Conservation (phyloP, 2,329 filamentous ascomycete genomes). For the Epichloe uncinata region DNA sequence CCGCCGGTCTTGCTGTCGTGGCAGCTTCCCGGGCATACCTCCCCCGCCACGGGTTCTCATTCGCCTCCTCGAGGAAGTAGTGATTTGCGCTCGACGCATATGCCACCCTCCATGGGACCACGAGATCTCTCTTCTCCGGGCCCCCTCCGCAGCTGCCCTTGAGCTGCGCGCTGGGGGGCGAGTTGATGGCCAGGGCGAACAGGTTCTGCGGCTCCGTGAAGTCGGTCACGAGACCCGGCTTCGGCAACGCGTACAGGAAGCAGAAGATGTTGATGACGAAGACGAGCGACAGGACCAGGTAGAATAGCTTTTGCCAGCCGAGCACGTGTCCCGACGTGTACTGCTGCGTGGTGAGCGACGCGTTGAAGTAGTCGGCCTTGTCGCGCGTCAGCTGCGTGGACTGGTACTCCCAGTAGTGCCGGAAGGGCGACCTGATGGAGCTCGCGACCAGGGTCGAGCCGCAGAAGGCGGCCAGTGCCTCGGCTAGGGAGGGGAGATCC, state of each 20-base stretch:
- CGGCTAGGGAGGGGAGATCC: slow-evolving; percentile 52
- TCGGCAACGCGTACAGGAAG: slow-evolving; percentile 43
- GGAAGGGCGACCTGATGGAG: slow-evolving; percentile 45
- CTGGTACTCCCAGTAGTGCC: slow-evolving; percentile 35
- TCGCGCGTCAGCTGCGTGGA: slow-evolving; percentile 21
- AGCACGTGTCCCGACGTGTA: slow-evolving; percentile 55
- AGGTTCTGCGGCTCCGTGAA: slow-evolving; percentile 67
- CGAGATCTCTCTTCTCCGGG: slow-evolving; percentile 21
- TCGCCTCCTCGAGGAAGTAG: slow-evolving; percentile 29
- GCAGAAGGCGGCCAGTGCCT: slow-evolving; percentile 58
- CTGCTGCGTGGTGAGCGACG: slow-evolving; percentile 48
- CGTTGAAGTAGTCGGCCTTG: slow-evolving; percentile 47
- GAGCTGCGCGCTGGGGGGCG: slow-evolving; percentile 25
- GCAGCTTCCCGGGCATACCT: slow-evolving; percentile 14
- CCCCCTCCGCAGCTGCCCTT: slow-evolving; percentile 26
- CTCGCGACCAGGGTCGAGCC: slow-evolving; percentile 52
- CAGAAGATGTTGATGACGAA: slow-evolving; percentile 56
- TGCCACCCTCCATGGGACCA: slow-evolving; percentile 28
- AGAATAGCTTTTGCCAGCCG: slow-evolving; percentile 52
- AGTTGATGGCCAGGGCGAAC: slow-evolving; percentile 58
- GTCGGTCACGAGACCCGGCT: slow-evolving; percentile 55
- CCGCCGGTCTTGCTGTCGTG: slow-evolving; percentile 11
- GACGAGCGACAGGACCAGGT: slow-evolving; percentile 49
- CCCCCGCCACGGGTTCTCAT: slow-evolving; percentile 13
- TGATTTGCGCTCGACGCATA: slow-evolving; percentile 26